Base-by-base conservation (phyloP, 169 alveolate genomes). In the Plasmodium cynomolgi region DNA sequence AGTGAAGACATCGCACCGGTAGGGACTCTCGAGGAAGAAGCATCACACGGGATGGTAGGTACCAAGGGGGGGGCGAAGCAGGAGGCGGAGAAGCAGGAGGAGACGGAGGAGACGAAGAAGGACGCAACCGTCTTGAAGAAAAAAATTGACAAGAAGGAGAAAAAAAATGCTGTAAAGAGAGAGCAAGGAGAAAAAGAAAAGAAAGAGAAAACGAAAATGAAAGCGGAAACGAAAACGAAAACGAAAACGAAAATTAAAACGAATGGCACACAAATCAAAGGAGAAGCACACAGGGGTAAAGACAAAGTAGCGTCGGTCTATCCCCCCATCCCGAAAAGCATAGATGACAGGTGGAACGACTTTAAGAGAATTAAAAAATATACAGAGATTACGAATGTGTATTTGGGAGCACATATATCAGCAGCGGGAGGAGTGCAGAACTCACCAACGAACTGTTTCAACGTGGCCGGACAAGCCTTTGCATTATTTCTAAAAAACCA, bases 351-450 rank as follows among this genome's bases (percentile, higher is more conserved):
- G 37, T 93, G 94, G 83, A 90, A 74, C 41, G 95, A 94, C 83
- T 94, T 74, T 44, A 37, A 72, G 9, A 84, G 83, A 39, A 91
- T 90, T 44, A 75, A 58, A 80, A 85, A 68, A 2, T 39, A 81
- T 83, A 94, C 96, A 26, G 82, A 73, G 54, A 88, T 20, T 31
- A 88, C 97, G n/a, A 92, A 96, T 58, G 95, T 96, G 20, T 95
- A 96, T 86, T 93, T 98, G 15, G 99, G 99, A 20, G 99, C 99
- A 17, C 99, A 98, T 81, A 96, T 98, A 34, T 97, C 98, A 6
- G 98, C 98, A 1, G 93, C 98, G 31, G 99, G 99, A 7, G 99
- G 99, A 62, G 97, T 96, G 23, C 98, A 98, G 58, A 92, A 96
- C 81, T 96, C 98, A 1, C 97, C 96, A 6, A 62, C 83, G 2